Base-by-base conservation (phyloP, 768 basidiomycete species). In the Boletus reticulatus region DNA sequence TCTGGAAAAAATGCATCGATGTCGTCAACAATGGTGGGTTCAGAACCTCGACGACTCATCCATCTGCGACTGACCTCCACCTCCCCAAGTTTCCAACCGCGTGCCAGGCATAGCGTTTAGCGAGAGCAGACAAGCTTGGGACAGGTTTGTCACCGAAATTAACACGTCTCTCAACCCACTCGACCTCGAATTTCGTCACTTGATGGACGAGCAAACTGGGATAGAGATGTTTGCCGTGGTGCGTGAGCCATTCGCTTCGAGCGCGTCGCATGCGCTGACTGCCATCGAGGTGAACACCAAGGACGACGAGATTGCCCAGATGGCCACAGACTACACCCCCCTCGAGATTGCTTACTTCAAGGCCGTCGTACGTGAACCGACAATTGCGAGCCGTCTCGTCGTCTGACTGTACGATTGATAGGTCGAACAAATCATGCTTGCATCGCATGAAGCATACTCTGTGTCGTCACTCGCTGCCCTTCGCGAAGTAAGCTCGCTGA, bases 381-480 rank as follows among this genome's bases (percentile, higher is more conserved):
- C 27, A 24, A n/a, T 10, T 7, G 12, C 34, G 11, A 11, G 10
- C 31, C 16, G 14, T 6, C 7, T 2, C n/a, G 9, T 17, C 22
- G 3, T 51, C 51, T 53, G 34, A 52, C 32, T n/a, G 27, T n/a
- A 14, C 14, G 36, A 47, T 29, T 7, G 20, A 22, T 62, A 95
- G 93, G 80, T 95, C 39, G 89, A 94, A 64, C 87, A 89, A 72
- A 94, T 96, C 62, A 88, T 94, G 81, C 77, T 87, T 17, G 89
- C 92, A 8, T 84, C 89, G 7, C 78, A 79, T 41, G 83, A 87
- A 64, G 75, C 87, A 0, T 96, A 79, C 68, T 92, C 86, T 17
- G 79, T 92, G 12, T 87, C 89, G 0, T 91, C 90, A 6, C 72
- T 90, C 24, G 85, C 84, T 3, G 92, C 91, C 1, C 74, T 92